Conservation (phyloP, 2,329 filamentous ascomycete genomes). For the Xylaria sp. region DNA sequence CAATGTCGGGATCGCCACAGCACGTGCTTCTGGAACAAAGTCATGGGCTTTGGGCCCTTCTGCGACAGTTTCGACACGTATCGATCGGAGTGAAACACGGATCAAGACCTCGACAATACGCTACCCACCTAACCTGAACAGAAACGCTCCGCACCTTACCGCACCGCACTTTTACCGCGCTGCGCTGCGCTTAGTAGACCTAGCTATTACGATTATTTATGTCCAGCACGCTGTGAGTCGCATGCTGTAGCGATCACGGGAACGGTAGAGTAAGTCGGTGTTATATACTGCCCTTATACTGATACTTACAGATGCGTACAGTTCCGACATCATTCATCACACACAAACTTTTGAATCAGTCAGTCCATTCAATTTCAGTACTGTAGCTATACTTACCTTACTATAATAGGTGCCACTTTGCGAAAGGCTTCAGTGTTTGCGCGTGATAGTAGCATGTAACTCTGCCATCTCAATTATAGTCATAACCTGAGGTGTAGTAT, state of each 20-base stretch:
- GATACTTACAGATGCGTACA: neutral
- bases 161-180: neutral
- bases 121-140: neutral
- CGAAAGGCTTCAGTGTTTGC: neutral
- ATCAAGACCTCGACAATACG: slow-evolving; percentile 14
- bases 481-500: neutral
- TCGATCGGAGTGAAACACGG: slow-evolving; percentile 37
- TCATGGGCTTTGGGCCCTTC: slow-evolving; percentile 23
- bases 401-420: no score
- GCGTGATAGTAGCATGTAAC: no score
- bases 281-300: neutral
- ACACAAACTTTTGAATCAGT: neutral
- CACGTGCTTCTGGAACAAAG: slow-evolving; percentile 40
- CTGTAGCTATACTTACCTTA: neutral
- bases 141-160: neutral
- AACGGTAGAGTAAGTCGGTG: neutral
- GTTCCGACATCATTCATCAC: neutral
- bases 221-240: neutral
- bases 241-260: neutral
- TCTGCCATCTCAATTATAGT: neutral
- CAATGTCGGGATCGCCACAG: slow-evolving; percentile 17
- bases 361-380: neutral
- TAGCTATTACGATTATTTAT: neutral
- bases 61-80: slow-evolving; percentile 37
- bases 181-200: neutral